Evolutionary conservation across 2,329 filamentous ascomycete species (phyloP), one percentile per base, ranked within the genome.

Genomic region (Alternaria metachromatica): DNA sequence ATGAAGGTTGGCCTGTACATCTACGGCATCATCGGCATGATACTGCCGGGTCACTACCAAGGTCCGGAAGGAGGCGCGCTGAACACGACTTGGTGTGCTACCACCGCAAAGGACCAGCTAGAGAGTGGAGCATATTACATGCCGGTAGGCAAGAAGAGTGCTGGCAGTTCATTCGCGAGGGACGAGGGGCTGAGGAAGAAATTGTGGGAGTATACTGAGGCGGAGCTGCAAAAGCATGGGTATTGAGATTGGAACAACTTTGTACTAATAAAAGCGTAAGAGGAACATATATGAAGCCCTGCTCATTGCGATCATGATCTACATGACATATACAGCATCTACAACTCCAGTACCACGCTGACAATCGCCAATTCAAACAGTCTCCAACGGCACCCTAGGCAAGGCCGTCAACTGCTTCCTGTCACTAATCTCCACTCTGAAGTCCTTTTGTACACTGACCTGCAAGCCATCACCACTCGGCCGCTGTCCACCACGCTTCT

Each of bases 61-160:
- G 70, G 70, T 50, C 58, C 72, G 2, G 68, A 68, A 63, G 77
- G 73, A 4, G 82, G 82, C 7, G 77, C 80, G 10, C 65, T 79
- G 72, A 83, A 80, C 59, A 78, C 81, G 68, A 80, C 83, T 10
- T 84, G 82, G 82, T 80, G 78, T 20, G 80, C 79, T 7, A 80
- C 77, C 0, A 73, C 64, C 55, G 55, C 51, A 4, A 80, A 72
- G 67, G 70, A 72, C 13, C 69, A 77, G n/a, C 62, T 85, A 21
- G 70, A 67, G 55, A 82, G 77, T 63, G 83, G 84, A 0, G 76
- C 65, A 41, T 86, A 81, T 65, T 86, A 84, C 66, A 66, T 60
- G 20, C 79, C 79, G 2, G 73, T 81, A 0, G 79, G 77, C 0
- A 67, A 67, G 41, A 45, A 62, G 62, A 65, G 41, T n/a, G 25